Evolutionary conservation across 805 yeast species (phyloP).

Genomic region (Ogataea polymorpha): DNA sequence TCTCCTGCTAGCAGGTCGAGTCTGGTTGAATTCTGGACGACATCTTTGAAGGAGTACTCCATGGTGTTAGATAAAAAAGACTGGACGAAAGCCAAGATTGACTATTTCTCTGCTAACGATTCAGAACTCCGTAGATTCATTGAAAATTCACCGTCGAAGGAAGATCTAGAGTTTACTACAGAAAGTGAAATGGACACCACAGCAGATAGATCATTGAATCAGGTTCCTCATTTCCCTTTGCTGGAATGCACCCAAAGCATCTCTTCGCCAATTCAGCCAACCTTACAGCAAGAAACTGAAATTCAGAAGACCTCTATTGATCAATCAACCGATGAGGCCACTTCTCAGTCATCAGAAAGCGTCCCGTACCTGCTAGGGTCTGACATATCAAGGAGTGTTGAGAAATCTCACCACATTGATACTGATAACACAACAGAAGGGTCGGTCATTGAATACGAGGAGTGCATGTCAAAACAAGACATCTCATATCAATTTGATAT

Average conservation of each 20-base stretch:
- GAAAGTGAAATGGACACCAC: slow-evolving; percentile 1
- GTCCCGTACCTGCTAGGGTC: background rate
- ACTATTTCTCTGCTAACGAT: slow-evolving; percentile 24
- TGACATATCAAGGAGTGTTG: slow-evolving; percentile 3
- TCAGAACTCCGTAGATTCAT: slow-evolving; percentile 24
- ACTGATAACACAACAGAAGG: slow-evolving; percentile 7
- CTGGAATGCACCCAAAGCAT: no score
- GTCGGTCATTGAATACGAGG: slow-evolving; percentile 5
- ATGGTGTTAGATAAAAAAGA: slow-evolving; percentile 16
- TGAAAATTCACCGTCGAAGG: slow-evolving; percentile 12
- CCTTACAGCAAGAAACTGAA: background rate
- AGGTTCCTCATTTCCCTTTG: background rate
- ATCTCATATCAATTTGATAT: slow-evolving; percentile 1
- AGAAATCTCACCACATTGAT: slow-evolving; percentile 6
- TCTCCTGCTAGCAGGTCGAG: slow-evolving; percentile 22
- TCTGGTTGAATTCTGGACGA: slow-evolving; percentile 26
- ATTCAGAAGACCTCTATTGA: background rate
- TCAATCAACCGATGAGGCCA: background rate
- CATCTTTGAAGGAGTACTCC: slow-evolving; percentile 25
- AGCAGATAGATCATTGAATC: background rate
- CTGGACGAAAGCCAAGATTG: slow-evolving; percentile 8
- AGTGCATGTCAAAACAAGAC: background rate
- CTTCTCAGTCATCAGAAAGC: background rate
- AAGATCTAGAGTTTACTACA: background rate
- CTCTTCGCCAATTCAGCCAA: no score